Percentiles rank a stretch among this genome's conserved stretches.
phyloP scores from a whole-genome alignment of 1,284 basidiomycete species.

The Xerocomus tenax region DNA sequence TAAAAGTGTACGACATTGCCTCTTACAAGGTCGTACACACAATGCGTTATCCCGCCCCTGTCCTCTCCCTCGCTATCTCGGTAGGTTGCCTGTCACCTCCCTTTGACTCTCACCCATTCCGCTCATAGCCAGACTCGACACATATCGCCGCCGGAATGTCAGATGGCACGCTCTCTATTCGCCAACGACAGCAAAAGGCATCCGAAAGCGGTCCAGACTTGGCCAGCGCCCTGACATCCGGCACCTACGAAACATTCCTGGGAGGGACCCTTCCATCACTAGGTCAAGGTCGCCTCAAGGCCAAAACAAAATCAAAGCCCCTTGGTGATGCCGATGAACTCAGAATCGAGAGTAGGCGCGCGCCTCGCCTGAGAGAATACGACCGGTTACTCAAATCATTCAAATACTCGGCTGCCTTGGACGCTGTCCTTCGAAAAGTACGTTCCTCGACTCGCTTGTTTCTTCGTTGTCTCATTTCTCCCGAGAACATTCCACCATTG shows the following conservation, averaged over 20 bases:
- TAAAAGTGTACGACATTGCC: constrained; percentile 96
- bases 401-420: constrained; percentile 91
- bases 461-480: constrained; percentile 7
- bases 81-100: constrained; percentile 32
- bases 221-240: constrained; percentile 43
- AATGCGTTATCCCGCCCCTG: constrained; percentile 93
- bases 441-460: constrained; percentile 10
- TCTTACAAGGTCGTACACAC: constrained; percentile 95
- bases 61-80: constrained; percentile 86
- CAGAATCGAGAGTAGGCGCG: constrained; percentile 65
- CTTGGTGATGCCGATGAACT: constrained; percentile 60
- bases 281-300: constrained; percentile 51
- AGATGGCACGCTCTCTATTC: constrained; percentile 88
- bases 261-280: constrained; percentile 46
- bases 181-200: constrained; percentile 72
- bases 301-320: constrained; percentile 44
- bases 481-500: constrained; percentile 70
- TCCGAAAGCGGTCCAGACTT: constrained; percentile 48
- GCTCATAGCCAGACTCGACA: constrained; percentile 80
- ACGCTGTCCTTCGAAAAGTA: constrained; percentile 81
- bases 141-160: constrained; percentile 95
- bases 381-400: constrained; percentile 87
- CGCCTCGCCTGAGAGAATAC: constrained; percentile 75
- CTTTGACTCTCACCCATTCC: constrained; percentile 12
- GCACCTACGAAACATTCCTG: constrained; percentile 69